phyloP scores from a whole-genome alignment of 2,329 filamentous ascomycete species.

The Aspergillus sp. region DNA sequence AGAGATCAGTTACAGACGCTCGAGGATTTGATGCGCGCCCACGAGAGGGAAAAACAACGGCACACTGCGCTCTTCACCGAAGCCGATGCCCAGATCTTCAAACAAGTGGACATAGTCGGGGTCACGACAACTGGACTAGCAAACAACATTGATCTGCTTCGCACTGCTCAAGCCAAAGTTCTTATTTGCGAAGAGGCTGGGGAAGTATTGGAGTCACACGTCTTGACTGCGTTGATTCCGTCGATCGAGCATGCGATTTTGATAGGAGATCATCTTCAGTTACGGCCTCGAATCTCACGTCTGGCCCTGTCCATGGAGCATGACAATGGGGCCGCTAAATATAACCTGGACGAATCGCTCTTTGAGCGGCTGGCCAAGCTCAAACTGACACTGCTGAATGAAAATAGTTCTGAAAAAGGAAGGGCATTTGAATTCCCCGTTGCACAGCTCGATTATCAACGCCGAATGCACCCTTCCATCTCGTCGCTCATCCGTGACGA shows the following conservation, averaged over 20 bases:
- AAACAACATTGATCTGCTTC: conserved; percentile 5
- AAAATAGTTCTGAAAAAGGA: not conserved
- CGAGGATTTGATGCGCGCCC: not conserved
- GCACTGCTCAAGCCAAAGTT: conserved; percentile 5
- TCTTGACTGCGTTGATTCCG: conserved; percentile 13
- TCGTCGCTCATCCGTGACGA: conserved; percentile 8
- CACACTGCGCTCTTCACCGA: not conserved
- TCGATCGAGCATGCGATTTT: conserved; percentile 16
- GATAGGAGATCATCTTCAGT: conserved; percentile 19
- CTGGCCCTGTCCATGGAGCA: conserved; percentile 4
- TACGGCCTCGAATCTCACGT: conserved; percentile 12
- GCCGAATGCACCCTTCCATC: conserved; percentile 15
- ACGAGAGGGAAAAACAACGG: not conserved
- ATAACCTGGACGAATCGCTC: conserved; percentile 12
- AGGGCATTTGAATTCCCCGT: conserved; percentile 5
- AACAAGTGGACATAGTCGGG: conserved; percentile 10
- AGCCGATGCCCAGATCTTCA: not conserved
- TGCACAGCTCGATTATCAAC: conserved; percentile 10
- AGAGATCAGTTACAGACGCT: too few relatives aligned
- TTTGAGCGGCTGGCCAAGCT: conserved; percentile 9
- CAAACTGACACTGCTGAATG: not conserved
- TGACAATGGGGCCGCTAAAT: not conserved
- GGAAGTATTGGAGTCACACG: conserved; percentile 18
- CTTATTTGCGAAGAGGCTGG: conserved; percentile 20
- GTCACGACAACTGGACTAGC: conserved; percentile 19